Evolutionary conservation across 768 basidiomycete genomes (phyloP), one percentile per base, ranked within the genome.

Genomic region (Tulasnella sp.): DNA sequence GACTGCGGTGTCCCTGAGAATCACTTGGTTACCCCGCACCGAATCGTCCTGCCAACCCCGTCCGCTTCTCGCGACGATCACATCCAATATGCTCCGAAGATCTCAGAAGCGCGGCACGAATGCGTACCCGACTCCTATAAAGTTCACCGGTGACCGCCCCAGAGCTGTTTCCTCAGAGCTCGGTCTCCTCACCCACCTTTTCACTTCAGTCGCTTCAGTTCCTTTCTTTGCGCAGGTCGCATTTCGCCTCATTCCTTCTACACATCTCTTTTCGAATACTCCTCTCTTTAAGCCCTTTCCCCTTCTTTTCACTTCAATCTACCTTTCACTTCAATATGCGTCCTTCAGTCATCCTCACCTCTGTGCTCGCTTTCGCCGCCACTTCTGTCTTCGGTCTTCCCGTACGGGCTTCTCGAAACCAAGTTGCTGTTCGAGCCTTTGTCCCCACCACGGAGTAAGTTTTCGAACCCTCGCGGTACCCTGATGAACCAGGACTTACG

Each of bases 181-280:
- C 31, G 31, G 31, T 69, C 64, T 69, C 64, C 64, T 6, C 64
- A 14, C 34, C 34, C 64, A 14, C 64, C 64, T 69, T 69, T 69
- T 69, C 64, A 69, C 64, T 69, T 69, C 64, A 28, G 18, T 69
- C 64, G 31, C 64, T 69, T 69, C 14, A 28, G 64, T 69, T 31
- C 64, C 64, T 69, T 69, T 69, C 64, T 69, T 69, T 69, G 64
- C 64, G 64, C 64, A 69, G 64, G 64, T 69, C 64, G 64, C 64
- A 69, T 37, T 69, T 69, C 9, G 31, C 64, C 14, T 60, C n/a
- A 60, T 9, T 31, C 58, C 58, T 60, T 60, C 46, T 2, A 11
- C 18, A 46, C 58, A 28, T 28, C 58, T 60, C 58, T 60, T 24
- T 60, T 60, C 58, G 31, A 31, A 28, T 31, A 69, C 28, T 37